Evolutionary conservation across 306 rosid genomes (phyloP).

Genomic region (Hylodesmum podocarpum): DNA sequence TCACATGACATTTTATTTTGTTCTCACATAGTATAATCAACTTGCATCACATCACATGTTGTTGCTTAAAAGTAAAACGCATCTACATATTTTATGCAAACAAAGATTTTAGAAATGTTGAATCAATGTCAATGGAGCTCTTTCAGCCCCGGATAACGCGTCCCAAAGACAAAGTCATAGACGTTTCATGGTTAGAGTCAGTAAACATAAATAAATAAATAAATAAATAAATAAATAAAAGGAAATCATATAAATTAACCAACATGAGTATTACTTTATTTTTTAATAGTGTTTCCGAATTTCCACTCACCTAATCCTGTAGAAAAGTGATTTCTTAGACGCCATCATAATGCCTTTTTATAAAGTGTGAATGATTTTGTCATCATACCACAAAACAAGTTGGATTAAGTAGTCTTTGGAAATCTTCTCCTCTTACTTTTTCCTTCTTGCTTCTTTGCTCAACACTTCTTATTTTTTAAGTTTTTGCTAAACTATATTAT

Average conservation of each 20-base stretch:
- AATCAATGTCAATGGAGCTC: not conserved
- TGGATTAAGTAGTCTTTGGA: not conserved
- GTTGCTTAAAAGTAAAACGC: not conserved
- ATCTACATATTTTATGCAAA: not conserved
- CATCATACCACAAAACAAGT: not conserved
- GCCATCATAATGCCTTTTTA: not conserved
- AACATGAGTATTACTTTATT: not conserved
- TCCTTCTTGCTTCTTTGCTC: not conserved
- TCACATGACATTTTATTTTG: not conserved
- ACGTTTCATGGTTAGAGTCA: not conserved
- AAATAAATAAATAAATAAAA: too few species aligned
- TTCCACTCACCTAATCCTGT: not conserved
- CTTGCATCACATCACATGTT: not conserved
- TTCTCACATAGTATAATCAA: not conserved
- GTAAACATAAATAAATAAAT: not conserved
- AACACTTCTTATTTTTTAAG: not conserved
- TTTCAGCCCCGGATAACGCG: not conserved
- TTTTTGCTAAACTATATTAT: too few species aligned
- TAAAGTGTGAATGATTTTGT: not conserved
- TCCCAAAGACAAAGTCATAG: slow-evolving; percentile 7
- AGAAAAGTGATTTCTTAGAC: not conserved
- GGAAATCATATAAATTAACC: not conserved
- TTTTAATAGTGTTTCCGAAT: not conserved
- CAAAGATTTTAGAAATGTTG: slow-evolving; percentile 6
- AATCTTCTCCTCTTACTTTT: not conserved